Evolutionary conservation across 345 rosid genomes (phyloP), one percentile per base, ranked within the genome.

Genomic region (Gossypium longicalyx): DNA sequence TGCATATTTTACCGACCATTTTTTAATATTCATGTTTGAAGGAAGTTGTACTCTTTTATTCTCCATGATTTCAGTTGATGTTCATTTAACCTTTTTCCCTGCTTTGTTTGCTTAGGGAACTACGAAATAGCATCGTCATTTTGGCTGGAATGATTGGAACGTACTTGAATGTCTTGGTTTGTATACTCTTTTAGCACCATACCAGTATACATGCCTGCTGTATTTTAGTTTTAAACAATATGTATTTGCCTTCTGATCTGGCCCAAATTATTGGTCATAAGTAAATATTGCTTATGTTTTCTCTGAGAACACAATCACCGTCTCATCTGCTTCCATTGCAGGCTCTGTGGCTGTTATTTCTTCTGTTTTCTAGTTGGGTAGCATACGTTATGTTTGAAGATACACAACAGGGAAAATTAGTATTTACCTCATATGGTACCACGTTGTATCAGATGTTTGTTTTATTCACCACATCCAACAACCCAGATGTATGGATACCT

Each of bases 401-500:
- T 80, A 95, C 99, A n/a, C 77, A 84, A 56, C 84, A 93, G 78
- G 99, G 99, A 48, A 86, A 80, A 82, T 79, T 76, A 44, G 16
- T 86, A 67, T 95, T 93, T 81, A 88, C 84, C 47, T 91, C 99
- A 67, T 95, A 87, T 64, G 95, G 93, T 71, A 77, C 83, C 43
- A 91, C 99, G 48, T 83, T 95, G 77, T 95, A 90, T 77, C 85
- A 91, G 77, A 90, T 95, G 97, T 90, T 95, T 82, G 77, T 95
- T 77, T 85, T 95, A 75, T 95, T 89, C 82, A 95, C 99, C 61
- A 95, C 99, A 71, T 90, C 99, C 77, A 95, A 95, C 88, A 95
- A 93, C 75, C 99, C 99, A 73, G 97, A 93, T 87, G 99, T 95
- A 54, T 95, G 99, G 99, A 85, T 93, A 80, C 94, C 93, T 38